Evolutionary conservation across 2,329 filamentous ascomycete genomes (phyloP).

Genomic region (Fusarium lyarnte): DNA sequence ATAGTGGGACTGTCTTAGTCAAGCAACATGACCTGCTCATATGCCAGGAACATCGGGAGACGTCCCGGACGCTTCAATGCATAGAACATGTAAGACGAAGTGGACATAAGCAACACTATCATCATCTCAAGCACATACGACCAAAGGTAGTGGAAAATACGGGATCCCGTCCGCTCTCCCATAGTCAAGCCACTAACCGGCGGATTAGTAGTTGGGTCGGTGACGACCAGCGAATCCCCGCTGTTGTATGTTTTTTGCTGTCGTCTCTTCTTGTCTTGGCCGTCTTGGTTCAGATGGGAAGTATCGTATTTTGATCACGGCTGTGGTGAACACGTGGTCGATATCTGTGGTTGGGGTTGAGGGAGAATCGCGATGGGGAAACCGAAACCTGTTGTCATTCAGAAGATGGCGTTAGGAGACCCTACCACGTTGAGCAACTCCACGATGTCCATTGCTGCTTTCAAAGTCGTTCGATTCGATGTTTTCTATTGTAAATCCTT

Average conservation of each 20-base stretch:
- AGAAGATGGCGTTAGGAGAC: not conserved
- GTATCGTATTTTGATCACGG: not conserved
- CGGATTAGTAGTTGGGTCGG: conserved; percentile 36
- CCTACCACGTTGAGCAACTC: not conserved
- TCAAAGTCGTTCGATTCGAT: not conserved
- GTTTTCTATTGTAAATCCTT: conserved; percentile 13
- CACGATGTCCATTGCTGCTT: not conserved
- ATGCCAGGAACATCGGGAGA: conserved; percentile 13
- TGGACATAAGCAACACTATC: not conserved
- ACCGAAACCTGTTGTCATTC: not conserved
- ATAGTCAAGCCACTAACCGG: conserved; percentile 32
- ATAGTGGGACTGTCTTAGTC: not conserved
- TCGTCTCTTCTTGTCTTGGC: not conserved
- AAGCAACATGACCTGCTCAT: not conserved
- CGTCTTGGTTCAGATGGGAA: not conserved
- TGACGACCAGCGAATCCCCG: conserved; percentile 36
- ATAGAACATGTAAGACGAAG: not conserved
- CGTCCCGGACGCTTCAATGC: not conserved
- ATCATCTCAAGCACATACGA: conserved; percentile 18
- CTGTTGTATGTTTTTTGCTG: conserved; percentile 34
- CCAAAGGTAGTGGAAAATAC: conserved; percentile 37
- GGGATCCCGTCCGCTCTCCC: conserved; percentile 37
- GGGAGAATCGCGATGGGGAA: not conserved
- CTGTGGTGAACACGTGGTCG: not conserved
- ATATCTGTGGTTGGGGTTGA: not conserved